Evolutionary conservation across 352 stramenopile genomes (phyloP).

Genomic region (Phytophthora foliorum): DNA sequence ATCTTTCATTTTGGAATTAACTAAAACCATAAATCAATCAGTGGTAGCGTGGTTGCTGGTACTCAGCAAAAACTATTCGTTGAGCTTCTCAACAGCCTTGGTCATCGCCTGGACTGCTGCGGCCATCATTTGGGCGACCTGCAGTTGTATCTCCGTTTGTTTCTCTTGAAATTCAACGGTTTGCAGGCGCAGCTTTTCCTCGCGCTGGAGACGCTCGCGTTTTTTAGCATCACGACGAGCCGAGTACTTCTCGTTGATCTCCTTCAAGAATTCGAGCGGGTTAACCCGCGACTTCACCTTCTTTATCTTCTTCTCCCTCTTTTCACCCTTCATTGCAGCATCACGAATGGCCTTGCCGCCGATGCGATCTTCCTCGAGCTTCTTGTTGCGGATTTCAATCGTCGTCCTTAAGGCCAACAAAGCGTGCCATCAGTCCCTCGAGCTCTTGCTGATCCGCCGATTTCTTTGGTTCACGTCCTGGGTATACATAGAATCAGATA

Average conservation of each 20-base stretch:
- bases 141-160: background rate
- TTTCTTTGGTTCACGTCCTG: constrained; percentile 3
- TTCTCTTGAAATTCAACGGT: background rate
- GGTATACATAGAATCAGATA: background rate
- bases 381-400: constrained; percentile 7
- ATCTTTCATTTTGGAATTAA: too few species aligned
- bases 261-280: background rate
- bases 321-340: background rate
- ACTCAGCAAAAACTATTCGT: background rate
- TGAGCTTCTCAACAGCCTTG: background rate
- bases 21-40: background rate
- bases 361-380: background rate
- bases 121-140: background rate
- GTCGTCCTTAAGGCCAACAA: background rate
- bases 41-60: background rate
- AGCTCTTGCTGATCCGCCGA: constrained; percentile 1
- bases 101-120: background rate
- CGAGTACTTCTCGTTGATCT: background rate
- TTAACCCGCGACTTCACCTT: background rate
- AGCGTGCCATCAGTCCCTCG: background rate
- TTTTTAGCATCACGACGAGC: background rate
- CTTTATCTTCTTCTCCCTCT: background rate
- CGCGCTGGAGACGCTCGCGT: background rate
- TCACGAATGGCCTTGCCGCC: background rate
- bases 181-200: background rate